These are phyloP conservation scores for Cyamopsis tetragonoloba DNA, from an alignment of 306 rosid genomes.

Conservation along the genomic window DNA sequence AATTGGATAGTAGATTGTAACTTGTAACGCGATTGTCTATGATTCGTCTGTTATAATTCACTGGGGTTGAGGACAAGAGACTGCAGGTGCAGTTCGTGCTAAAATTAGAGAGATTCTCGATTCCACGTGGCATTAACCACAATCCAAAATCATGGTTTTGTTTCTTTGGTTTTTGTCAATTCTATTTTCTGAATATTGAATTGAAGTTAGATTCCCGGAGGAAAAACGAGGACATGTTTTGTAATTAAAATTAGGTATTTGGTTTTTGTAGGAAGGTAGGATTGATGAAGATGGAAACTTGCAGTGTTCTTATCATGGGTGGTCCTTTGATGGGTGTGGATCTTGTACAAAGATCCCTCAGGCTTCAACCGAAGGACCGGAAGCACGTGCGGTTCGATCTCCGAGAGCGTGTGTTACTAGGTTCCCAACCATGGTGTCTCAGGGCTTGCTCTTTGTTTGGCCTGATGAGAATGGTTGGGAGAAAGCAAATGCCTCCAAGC, in stretches of 20 bases:
- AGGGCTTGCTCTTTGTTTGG: conserved; percentile 97
- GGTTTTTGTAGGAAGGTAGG: conserved; percentile 75
- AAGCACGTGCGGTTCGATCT: conserved; percentile 74
- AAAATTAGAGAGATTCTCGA: no score
- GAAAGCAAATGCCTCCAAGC: conserved; percentile 69
- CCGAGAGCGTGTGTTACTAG: conserved; percentile 80
- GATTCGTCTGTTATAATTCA: no score
- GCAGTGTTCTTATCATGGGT: conserved; percentile 98
- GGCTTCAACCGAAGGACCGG: conserved; percentile 84
- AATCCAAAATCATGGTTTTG: not conserved
- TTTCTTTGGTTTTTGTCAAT: not conserved
- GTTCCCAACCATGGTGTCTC: conserved; percentile 84
- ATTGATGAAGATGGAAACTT: conserved; percentile 88
- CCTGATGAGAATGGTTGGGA: conserved; percentile 98
- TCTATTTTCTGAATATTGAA: not conserved
- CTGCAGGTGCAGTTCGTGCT: no score
- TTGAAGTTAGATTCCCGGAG: conserved; percentile 8
- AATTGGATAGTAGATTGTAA: no score
- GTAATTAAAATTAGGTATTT: not conserved
- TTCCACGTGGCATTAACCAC: no score
- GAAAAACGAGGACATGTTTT: not conserved
- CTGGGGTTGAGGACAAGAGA: no score
- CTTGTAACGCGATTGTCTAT: no score
- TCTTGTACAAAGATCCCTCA: conserved; percentile 84
- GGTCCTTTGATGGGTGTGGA: conserved; percentile 93